These are phyloP conservation scores for Pyrrhoderma noxium DNA, from an alignment of 1,284 basidiomycete species.

Conservation along the genomic window DNA sequence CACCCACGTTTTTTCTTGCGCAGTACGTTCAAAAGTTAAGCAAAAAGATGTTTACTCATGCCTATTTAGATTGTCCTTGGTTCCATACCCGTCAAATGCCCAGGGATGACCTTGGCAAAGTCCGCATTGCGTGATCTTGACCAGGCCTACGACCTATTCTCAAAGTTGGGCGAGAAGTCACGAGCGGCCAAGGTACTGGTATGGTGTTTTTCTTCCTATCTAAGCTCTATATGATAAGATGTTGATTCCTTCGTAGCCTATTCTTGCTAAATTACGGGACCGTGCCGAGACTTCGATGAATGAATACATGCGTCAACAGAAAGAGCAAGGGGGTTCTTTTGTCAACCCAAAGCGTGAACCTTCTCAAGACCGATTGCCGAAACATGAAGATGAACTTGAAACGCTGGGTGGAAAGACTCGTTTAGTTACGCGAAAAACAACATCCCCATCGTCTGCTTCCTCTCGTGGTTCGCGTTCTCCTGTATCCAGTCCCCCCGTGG, in stretches of 20 bases:
- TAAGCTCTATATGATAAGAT: neutral
- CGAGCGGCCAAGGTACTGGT: constrained; percentile 55
- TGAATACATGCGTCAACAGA: constrained; percentile 22
- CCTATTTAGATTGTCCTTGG: constrained; percentile 53
- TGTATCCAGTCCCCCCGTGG: constrained; percentile 31
- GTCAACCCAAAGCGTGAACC: constrained; percentile 18
- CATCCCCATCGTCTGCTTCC: constrained; percentile 25
- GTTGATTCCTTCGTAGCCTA: constrained; percentile 35
- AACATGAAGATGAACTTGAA: constrained; percentile 50
- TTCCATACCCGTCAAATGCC: constrained; percentile 54
- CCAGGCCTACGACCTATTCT: constrained; percentile 50
- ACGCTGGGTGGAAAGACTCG: constrained; percentile 55
- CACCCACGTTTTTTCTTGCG: constrained; percentile 66
- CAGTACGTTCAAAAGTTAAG: constrained; percentile 38
- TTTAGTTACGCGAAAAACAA: constrained; percentile 42
- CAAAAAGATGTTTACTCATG: neutral
- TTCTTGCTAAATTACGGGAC: constrained; percentile 48
- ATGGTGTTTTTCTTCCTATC: constrained; percentile 22
- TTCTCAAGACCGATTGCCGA: constrained; percentile 18
- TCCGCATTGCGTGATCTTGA: constrained; percentile 59
- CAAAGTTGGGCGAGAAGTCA: constrained; percentile 39
- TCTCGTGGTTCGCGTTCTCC: constrained; percentile 32
- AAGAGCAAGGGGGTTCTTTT: constrained; percentile 23
- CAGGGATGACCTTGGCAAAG: constrained; percentile 51
- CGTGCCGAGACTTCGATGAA: constrained; percentile 37